Conservation (phyloP, 495 filamentous ascomycete species). For the Bathelium albidoporum region DNA sequence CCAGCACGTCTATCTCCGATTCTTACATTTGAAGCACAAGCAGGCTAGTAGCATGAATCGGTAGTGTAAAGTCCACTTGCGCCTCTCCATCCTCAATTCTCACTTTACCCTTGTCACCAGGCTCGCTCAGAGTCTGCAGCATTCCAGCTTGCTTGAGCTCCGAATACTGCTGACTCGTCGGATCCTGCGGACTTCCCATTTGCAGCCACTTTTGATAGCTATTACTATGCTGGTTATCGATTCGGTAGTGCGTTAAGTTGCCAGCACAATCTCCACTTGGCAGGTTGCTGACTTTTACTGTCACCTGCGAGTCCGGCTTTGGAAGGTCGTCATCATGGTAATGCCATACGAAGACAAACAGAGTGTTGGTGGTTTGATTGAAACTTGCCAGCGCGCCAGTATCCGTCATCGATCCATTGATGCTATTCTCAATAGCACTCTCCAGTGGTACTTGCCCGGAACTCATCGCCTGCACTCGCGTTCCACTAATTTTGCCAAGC, state of each 20-base stretch:
- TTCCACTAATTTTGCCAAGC: slow-evolving; percentile 16
- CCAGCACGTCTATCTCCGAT: background rate
- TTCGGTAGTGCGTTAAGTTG: slow-evolving; percentile 15
- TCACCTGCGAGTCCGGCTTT: slow-evolving; percentile 14
- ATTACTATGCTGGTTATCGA: slow-evolving; percentile 14
- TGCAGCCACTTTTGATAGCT: slow-evolving; percentile 14
- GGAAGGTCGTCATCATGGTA: slow-evolving; percentile 18
- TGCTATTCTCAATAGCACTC: slow-evolving; percentile 6
- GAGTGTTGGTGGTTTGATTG: slow-evolving; percentile 7
- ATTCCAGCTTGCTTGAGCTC: slow-evolving; percentile 15
- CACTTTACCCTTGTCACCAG: background rate
- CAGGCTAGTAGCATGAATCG: slow-evolving; percentile 16
- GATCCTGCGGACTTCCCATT: slow-evolving; percentile 16
- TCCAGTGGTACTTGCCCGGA: slow-evolving; percentile 13
- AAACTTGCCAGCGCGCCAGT: slow-evolving; percentile 13
- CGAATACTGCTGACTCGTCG: slow-evolving; percentile 9
- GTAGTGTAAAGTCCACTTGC: slow-evolving; percentile 10
- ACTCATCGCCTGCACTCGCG: slow-evolving; percentile 9
- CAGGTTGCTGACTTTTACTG: slow-evolving; percentile 7
- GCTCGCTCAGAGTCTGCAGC: slow-evolving; percentile 10
- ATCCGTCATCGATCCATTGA: slow-evolving; percentile 11
- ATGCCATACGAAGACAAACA: slow-evolving; percentile 16
- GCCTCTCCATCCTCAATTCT: slow-evolving; percentile 7
- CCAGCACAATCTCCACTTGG: background rate
- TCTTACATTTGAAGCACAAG: slow-evolving; percentile 11